A percentile compares a stretch with the other conserved stretches of the same genome.
Conservation (phyloP, 495 filamentous ascomycete species). For the Articulospora tetracladia region DNA sequence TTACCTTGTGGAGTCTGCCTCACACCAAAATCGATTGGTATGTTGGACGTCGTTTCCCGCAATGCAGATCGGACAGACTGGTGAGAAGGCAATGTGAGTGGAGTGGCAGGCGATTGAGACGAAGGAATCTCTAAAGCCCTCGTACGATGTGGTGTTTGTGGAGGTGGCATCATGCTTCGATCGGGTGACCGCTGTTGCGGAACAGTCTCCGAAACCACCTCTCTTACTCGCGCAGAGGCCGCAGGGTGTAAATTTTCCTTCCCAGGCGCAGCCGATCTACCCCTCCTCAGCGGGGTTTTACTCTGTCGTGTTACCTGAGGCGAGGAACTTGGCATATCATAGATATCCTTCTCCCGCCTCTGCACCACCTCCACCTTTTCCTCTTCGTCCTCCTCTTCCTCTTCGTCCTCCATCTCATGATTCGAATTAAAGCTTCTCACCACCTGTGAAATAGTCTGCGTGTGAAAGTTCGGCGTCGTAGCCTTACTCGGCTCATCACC, state of each 20-base stretch:
- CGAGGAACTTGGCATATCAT: not conserved
- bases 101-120: conserved; percentile 25
- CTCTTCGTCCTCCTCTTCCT: not conserved
- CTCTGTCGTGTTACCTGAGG: not conserved
- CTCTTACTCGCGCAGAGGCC: not conserved
- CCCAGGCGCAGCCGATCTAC: not conserved
- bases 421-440: conserved; percentile 3
- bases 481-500: conserved; percentile 22
- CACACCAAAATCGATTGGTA: conserved; percentile 12
- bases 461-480: conserved; percentile 1
- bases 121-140: conserved; percentile 22
- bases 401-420: not conserved
- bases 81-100: conserved; percentile 11
- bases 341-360: not conserved
- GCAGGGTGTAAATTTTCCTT: not conserved
- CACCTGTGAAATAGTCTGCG: conserved; percentile 5
- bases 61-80: conserved; percentile 7
- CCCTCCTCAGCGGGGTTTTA: not conserved
- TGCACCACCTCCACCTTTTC: not conserved
- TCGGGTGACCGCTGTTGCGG: not conserved
- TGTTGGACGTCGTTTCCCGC: conserved; percentile 16
- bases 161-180: conserved; percentile 13
- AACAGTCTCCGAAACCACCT: not conserved
- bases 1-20: not conserved
- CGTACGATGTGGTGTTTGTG: conserved; percentile 18